A percentile compares a stretch with the other conserved stretches of the same genome.
These are phyloP conservation scores for Zymoseptoria passerinii DNA, from an alignment of 2,329 filamentous ascomycete genomes.

Conservation along the genomic window DNA sequence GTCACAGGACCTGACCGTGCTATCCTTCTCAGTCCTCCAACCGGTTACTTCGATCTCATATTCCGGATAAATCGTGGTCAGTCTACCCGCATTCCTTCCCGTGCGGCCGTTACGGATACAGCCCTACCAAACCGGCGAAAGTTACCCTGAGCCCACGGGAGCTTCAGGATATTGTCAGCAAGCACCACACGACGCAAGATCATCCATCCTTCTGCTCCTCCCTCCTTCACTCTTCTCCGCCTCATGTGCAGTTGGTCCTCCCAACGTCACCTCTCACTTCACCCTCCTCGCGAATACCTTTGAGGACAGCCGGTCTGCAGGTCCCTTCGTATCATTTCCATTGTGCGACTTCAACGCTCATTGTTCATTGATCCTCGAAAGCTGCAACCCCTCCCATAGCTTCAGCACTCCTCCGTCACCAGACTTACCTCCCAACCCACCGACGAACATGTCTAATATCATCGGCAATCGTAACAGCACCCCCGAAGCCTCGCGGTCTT, in stretches of 20 bases:
- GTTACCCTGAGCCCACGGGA: not conserved
- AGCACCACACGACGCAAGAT: not conserved
- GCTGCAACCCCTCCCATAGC: constrained; percentile 4
- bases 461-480: constrained; percentile 86
- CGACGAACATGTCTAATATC: constrained; percentile 40
- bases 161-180: not conserved
- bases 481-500: constrained; percentile 76
- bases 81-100: not conserved
- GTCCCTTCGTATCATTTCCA: constrained; percentile 42
- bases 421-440: constrained; percentile 1
- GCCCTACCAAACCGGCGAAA: not conserved
- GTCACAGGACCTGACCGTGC: not conserved
- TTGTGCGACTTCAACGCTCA: constrained; percentile 3
- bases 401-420: not conserved
- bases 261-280: not conserved
- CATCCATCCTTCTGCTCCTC: not conserved
- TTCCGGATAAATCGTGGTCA: not conserved
- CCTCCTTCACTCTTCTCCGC: not conserved
- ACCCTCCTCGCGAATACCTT: constrained; percentile 48
- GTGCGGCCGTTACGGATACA: not conserved
- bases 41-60: not conserved
- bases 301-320: constrained; percentile 82
- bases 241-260: not conserved
- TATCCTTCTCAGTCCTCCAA: not conserved
- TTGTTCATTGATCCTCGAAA: constrained; percentile 1